Base-by-base conservation (phyloP, 2,329 filamentous ascomycete species). In the Alternaria solani region DNA sequence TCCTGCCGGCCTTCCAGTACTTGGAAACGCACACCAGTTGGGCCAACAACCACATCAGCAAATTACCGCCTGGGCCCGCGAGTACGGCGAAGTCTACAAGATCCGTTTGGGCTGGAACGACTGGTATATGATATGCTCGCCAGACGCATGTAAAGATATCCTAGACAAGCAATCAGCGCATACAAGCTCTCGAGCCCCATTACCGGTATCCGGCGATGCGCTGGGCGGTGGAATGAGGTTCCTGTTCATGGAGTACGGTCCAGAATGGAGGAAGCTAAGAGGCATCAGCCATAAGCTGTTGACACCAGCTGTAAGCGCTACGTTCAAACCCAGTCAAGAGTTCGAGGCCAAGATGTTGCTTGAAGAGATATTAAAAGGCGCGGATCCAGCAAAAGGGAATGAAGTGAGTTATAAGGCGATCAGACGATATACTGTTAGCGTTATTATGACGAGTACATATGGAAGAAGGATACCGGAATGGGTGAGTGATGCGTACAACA, bases 81-180 rank as follows among this genome's bases (percentile, higher is more conserved):
- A 79, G 52, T 82, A 82, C 65, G 82, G 82, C 36, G 81, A 83
- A n/a, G 55, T 83, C 5, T 83, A 78, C 71, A 78, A 78, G 57
- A 67, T 84, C 18, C 74, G 76, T 2, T 65, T 83, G 5, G 82
- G 82, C 6, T 81, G 79, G 78, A 75, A 82, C 47, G 76, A 81
- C 59, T 84, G 81, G 80, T 78, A 82, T 18, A 72, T 82, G 58
- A 64, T 84, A 28, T 82, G 81, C 66, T 80, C 69, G 14, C 81
- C 82, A 1, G 72, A 76, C 25, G 82, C 81, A 0, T 75, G 83
- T 7, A 78, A 78, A 36, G 81, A 83, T 16, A 78, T 84, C 16
- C 62, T 84, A 28, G 80, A 83, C 55, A 80, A 79, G 57, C 75
- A 78, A 46, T 75, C 76, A 8, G 66, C 70, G 2, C 58, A 69